These are phyloP conservation scores for Roridomyces roridus DNA, from an alignment of 768 basidiomycete species.

Conservation along the genomic window DNA sequence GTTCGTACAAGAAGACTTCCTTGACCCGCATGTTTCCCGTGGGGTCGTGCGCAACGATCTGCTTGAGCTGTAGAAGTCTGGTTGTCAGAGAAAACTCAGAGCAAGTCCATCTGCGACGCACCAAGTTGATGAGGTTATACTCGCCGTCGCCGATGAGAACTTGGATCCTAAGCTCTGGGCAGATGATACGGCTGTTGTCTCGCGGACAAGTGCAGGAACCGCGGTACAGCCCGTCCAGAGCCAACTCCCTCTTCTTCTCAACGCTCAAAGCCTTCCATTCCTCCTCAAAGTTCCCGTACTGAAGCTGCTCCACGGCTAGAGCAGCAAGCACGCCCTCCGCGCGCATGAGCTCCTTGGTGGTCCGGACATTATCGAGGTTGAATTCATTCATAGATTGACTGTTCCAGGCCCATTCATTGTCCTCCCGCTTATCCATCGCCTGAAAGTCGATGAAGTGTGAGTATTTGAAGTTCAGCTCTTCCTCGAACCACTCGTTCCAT, in stretches of 20 bases:
- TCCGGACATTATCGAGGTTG: not conserved
- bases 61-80: not conserved
- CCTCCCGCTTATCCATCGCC: not conserved
- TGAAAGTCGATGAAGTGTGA: not conserved
- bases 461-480: not conserved
- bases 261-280: not conserved
- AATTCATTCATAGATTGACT: not conserved
- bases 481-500: not conserved
- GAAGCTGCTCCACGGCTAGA: not conserved
- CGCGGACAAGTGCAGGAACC: not conserved
- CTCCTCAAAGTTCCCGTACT: not conserved
- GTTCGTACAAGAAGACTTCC: not conserved
- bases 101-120: no score
- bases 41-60: not conserved
- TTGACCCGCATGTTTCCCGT: not conserved
- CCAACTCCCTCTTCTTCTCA: not conserved
- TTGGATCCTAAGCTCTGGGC: not conserved
- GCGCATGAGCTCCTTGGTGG: not conserved
- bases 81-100: not conserved
- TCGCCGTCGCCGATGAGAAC: not conserved
- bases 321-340: not conserved
- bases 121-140: no score
- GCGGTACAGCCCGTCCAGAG: not conserved
- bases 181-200: not conserved
- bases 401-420: not conserved